Percentiles rank a stretch among this genome's conserved stretches.
Conservation (phyloP, 2,329 filamentous ascomycete species). For the Xylaria sp. region DNA sequence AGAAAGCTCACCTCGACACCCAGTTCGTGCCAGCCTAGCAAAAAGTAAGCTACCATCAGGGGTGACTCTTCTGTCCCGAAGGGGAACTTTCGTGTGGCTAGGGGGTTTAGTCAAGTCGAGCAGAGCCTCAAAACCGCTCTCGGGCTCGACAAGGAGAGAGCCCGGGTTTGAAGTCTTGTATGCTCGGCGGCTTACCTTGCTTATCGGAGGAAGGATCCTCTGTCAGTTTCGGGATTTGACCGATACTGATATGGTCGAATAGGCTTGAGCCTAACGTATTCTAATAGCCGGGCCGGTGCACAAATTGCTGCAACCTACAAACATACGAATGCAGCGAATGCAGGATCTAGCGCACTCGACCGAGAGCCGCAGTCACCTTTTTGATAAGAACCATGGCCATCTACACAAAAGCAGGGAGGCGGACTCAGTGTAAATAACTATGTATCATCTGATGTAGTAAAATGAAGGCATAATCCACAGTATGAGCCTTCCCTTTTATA, state of each 20-base stretch:
- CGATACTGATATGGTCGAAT: not conserved
- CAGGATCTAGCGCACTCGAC: not conserved
- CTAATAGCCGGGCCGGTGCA: not conserved
- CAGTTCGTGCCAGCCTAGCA: too few relatives aligned
- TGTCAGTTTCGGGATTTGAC: not conserved
- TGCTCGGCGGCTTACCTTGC: not conserved
- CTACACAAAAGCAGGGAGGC: not conserved
- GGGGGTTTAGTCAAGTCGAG: not conserved
- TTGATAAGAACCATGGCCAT: not conserved
- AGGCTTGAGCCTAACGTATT: not conserved
- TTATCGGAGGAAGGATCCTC: not conserved
- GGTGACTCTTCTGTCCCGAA: too few relatives aligned
- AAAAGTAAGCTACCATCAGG: too few relatives aligned
- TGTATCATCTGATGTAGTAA: constrained; percentile 27
- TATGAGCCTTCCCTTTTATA: not conserved
- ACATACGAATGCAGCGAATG: not conserved
- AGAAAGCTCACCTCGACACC: too few relatives aligned
- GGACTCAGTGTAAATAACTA: constrained; percentile 16
- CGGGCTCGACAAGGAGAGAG: not conserved
- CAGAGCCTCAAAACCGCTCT: not conserved
- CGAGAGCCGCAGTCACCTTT: not conserved
- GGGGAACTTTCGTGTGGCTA: too few relatives aligned
- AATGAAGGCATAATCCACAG: not conserved
- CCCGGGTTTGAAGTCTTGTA: not conserved
- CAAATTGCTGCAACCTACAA: not conserved